These are phyloP conservation scores for Circinella minor DNA, from an alignment of 371 early-diverging fungal genomes.

Conservation along the genomic window DNA sequence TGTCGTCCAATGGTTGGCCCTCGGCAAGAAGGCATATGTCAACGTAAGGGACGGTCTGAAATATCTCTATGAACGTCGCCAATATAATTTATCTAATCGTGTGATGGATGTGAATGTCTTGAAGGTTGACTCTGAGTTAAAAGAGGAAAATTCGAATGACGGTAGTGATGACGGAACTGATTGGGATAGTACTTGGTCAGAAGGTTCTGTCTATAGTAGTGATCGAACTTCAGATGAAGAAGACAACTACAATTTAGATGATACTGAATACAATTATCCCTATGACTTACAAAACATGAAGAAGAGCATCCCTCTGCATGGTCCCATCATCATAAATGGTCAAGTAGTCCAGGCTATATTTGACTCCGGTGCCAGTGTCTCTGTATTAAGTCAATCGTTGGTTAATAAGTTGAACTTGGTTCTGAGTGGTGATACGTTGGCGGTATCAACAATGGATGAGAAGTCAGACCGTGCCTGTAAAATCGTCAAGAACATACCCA, in stretches of 20 bases:
- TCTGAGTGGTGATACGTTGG: constrained; percentile 14
- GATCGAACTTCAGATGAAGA: too few relatives aligned
- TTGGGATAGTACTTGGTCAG: too few relatives aligned
- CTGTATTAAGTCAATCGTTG: constrained; percentile 13
- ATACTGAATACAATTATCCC: constrained; percentile 3
- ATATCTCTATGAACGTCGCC: too few relatives aligned
- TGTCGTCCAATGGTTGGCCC: too few relatives aligned
- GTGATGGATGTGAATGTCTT: too few relatives aligned
- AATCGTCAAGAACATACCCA: background rate
- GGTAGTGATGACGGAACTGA: too few relatives aligned
- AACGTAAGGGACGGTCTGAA: too few relatives aligned
- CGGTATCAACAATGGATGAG: background rate
- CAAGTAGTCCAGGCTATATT: background rate
- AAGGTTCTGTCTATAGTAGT: too few relatives aligned
- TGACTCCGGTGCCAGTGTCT: constrained; percentile 21
- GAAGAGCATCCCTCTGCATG: background rate
- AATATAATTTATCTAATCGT: too few relatives aligned
- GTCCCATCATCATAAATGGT: constrained; percentile 7
- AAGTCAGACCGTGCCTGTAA: background rate
- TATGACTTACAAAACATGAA: constrained; percentile 3
- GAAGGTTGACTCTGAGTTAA: too few relatives aligned
- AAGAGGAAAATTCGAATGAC: too few relatives aligned
- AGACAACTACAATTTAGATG: background rate
- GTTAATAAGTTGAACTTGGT: constrained; percentile 11
- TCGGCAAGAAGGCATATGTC: too few relatives aligned